Evolutionary conservation across 768 basidiomycete species (phyloP), one percentile per base, ranked within the genome.

Genomic region (Sporobolomyces phaffii): DNA sequence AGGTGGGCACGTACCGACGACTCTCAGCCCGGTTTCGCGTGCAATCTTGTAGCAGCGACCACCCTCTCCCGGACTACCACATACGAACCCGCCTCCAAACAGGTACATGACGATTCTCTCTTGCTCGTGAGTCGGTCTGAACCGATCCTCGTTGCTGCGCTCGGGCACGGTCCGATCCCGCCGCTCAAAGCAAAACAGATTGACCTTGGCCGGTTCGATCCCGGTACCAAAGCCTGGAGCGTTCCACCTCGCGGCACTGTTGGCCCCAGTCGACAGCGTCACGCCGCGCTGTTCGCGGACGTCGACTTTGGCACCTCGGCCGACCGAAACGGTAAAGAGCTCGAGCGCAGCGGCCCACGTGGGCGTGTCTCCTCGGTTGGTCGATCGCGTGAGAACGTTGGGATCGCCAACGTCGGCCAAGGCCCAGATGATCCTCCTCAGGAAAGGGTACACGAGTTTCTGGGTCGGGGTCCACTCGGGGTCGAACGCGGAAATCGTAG

Each of bases 171-270:
- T 20, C 18, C 3, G 14, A 14, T 34, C 40, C 36, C 45, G 51
- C 28, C 61, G 33, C 24, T 70, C 58, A 38, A 72, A 63, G 70
- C 73, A 73, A n/a, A 72, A 73, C n/a, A 56, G 29, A 34, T 70
- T 64, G 28, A 73, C 62, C 5, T 70, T 64, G 28, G 72, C 62
- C 5, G 34, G 4, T 18, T 50, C 52, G 0, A 58, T n/a, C n/a
- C n/a, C n/a, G n/a, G n/a, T n/a, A n/a, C n/a, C n/a, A n/a, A n/a
- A n/a, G n/a, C n/a, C n/a, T n/a, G n/a, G n/a, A n/a, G n/a, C n/a
- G n/a, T n/a, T n/a, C n/a, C n/a, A n/a, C n/a, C n/a, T n/a, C n/a
- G n/a, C n/a, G n/a, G n/a, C n/a, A n/a, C n/a, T n/a, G n/a, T n/a
- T n/a, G n/a, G n/a, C n/a, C n/a, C n/a, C n/a, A n/a, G n/a, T n/a